phyloP scores from a whole-genome alignment of 2,329 filamentous ascomycete genomes.

The Grosmannia serpens region DNA sequence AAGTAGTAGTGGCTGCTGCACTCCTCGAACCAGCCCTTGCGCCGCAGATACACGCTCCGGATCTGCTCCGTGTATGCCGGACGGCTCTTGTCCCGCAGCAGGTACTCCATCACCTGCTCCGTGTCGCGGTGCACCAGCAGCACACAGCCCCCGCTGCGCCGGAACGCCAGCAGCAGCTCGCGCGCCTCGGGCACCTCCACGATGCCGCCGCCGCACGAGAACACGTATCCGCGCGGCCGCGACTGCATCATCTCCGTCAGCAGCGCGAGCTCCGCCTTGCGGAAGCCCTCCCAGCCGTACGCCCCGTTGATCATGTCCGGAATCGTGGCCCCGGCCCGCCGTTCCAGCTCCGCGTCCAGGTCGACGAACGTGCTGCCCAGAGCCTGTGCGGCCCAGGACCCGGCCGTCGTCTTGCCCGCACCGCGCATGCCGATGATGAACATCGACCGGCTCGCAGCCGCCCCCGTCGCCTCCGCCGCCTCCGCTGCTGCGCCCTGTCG shows the following conservation, averaged over 20 bases:
- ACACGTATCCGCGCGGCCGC: constrained; percentile 63
- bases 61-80: constrained; percentile 92
- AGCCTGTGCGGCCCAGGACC: constrained; percentile 68
- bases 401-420: constrained; percentile 90
- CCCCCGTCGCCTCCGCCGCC: background rate
- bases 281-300: constrained; percentile 79
- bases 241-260: constrained; percentile 64
- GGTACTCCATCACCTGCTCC: constrained; percentile 75
- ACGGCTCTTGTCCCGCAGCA: constrained; percentile 77
- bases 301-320: constrained; percentile 68
- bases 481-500: background rate
- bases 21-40: constrained; percentile 79
- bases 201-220: constrained; percentile 88
- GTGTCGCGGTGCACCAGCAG: constrained; percentile 82
- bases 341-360: constrained; percentile 78
- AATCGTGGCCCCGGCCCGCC: constrained; percentile 60
- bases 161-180: constrained; percentile 61
- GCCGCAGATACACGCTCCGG: constrained; percentile 76
- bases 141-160: constrained; percentile 67
- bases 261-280: constrained; percentile 64
- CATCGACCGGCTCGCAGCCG: constrained; percentile 49
- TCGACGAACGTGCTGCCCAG: constrained; percentile 72
- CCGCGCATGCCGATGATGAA: constrained; percentile 97
- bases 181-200: constrained; percentile 78
- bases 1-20: constrained; percentile 95